Base-by-base conservation (phyloP, 805 yeast genomes). In the Candida argentea region DNA sequence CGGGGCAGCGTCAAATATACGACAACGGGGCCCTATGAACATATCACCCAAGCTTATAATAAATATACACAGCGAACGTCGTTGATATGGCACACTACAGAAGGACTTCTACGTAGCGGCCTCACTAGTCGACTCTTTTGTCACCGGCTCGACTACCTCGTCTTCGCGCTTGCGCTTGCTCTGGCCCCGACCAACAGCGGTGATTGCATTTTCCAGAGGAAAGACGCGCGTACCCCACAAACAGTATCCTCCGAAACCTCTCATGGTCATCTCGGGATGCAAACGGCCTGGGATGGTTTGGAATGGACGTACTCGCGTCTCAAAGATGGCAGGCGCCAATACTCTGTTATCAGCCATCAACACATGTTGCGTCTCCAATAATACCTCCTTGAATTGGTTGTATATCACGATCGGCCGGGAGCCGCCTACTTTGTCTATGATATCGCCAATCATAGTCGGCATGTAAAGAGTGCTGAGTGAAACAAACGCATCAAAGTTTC, bases 231-330 rank as follows among this genome's bases (percentile, higher is more conserved):
- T 70, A 3, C 89, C 94, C 61, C 75, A 69, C 39, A 86, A 58
- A 3, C 91, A 50, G 50, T 74, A 89, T 0, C 99, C 99, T 19
- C 96, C 97, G 33, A 80, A 87, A 5, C 94, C 86, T 43, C 84
- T 69, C 67, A 79, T 76, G 0, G 96, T 83, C 99, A 91, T 91
- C 35, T 77, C 48, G 1, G 99, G 99, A 52, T 91, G 99, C 44
- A 89, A 62, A 48, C 93, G 76, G 5, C 97, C 98, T 12, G 94
- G 84, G 16, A 89, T 73, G 3, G 96, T 85, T 59, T 91, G 99
- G 50, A 80, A 87, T 27, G 76, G 77, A 38, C 96, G 70, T 8
- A 81, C 91, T 36, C 83, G 66, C 1, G 93, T 73, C 51, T 87
- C 95, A 36, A 70, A 65, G 14, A 89, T 73, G 10, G 84, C 72